These are phyloP conservation scores for Leccinum disarticulatum DNA, from an alignment of 768 basidiomycete species.

Conservation along the genomic window DNA sequence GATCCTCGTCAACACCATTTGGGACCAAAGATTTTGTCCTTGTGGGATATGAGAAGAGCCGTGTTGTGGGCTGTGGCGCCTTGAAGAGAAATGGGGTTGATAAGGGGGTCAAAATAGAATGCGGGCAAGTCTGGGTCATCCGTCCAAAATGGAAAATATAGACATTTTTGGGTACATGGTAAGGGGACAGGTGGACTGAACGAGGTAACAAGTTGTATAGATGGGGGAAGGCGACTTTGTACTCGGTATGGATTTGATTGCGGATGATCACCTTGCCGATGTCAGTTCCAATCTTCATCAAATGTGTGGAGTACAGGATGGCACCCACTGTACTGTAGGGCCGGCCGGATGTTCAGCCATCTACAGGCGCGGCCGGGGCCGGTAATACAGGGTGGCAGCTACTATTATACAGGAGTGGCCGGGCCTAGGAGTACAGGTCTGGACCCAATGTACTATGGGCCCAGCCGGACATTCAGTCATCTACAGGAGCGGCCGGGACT, in stretches of 20 bases:
- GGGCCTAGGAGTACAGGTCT: no score
- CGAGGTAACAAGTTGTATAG: conserved; percentile 97
- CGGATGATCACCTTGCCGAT: conserved; percentile 99
- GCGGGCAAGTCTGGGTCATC: conserved; percentile 99
- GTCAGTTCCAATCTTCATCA: conserved; percentile 89
- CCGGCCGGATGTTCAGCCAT: no score
- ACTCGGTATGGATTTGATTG: conserved; percentile 96
- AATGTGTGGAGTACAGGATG: no score
- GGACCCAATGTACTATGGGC: no score
- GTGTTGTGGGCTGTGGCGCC: conserved; percentile 73
- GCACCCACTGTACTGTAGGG: no score
- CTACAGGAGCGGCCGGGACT: no score
- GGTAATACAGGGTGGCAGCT: no score
- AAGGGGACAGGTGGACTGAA: conserved; percentile 84
- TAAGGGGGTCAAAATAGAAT: conserved; percentile 98
- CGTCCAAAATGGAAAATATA: conserved; percentile 78
- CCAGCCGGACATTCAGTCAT: no score
- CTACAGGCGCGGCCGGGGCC: no score
- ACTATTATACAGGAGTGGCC: no score
- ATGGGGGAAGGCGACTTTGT: conserved; percentile 94
- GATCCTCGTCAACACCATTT: conserved; percentile 78
- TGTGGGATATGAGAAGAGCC: conserved; percentile 77
- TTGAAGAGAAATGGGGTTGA: conserved; percentile 85
- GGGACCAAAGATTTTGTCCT: conserved; percentile 89
- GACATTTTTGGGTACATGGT: conserved; percentile 94